Evolutionary conservation across 352 stramenopile genomes (phyloP).

Genomic region (Paralagenidium karlingii): DNA sequence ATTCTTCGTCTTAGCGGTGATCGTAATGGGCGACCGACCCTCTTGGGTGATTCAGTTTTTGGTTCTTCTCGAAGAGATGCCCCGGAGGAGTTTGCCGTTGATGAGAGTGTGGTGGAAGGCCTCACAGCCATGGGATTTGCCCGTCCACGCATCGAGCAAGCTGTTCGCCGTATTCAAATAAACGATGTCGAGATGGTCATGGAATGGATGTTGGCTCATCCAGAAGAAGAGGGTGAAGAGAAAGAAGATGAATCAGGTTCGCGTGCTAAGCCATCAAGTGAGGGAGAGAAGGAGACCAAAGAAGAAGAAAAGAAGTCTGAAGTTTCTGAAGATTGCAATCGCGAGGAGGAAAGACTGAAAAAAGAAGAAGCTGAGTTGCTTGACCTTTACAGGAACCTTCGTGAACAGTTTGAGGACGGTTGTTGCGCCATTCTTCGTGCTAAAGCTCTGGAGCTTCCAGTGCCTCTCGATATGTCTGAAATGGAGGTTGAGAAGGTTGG

Average conservation of each 20-base stretch:
- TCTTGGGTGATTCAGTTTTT: constrained; percentile 5
- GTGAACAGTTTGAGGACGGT: constrained; percentile 40
- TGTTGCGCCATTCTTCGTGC: constrained; percentile 53
- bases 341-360: constrained; percentile 13
- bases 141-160: constrained; percentile 80
- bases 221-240: constrained; percentile 30
- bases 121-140: constrained; percentile 94
- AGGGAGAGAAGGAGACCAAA: constrained; percentile 15
- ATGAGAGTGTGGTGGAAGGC: constrained; percentile 83
- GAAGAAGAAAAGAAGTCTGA: constrained; percentile 11
- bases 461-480: too few species aligned
- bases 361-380: constrained; percentile 32
- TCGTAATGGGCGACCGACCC: too few species aligned
- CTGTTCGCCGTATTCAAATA: constrained; percentile 77
- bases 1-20: constrained; percentile 5
- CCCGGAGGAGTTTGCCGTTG: constrained; percentile 71
- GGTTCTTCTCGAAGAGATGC: constrained; percentile 14
- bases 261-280: too few species aligned
- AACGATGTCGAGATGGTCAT: constrained; percentile 93
- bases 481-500: too few species aligned
- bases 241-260: constrained; percentile 14
- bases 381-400: constrained; percentile 29
- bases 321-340: not conserved
- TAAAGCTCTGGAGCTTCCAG: too few species aligned
- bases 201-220: constrained; percentile 92